phyloP scores from a whole-genome alignment of 2,329 filamentous ascomycete species.

The Annulohypoxylon truncatum region DNA sequence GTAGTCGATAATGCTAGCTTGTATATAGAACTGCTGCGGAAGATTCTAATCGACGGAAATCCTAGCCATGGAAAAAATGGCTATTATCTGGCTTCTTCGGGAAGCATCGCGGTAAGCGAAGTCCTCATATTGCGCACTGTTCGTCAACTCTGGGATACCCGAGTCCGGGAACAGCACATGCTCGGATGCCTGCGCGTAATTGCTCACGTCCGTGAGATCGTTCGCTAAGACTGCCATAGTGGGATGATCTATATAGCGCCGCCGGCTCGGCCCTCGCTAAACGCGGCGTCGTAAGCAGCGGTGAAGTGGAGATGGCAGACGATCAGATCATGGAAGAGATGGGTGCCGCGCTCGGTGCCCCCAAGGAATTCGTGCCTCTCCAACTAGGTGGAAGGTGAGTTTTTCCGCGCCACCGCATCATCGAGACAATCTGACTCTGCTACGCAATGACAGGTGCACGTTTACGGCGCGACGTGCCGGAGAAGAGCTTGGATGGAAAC shows the following conservation, averaged over 20 bases:
- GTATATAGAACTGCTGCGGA: slow-evolving; percentile 59
- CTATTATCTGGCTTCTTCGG: slow-evolving; percentile 63
- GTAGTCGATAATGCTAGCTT: slow-evolving; percentile 59
- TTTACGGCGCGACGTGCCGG: slow-evolving; percentile 56
- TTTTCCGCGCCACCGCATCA: neutral
- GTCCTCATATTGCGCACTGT: neutral
- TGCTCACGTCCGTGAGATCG: neutral
- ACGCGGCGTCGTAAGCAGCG: slow-evolving; percentile 54
- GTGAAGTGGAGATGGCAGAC: slow-evolving; percentile 52
- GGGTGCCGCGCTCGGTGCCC: slow-evolving; percentile 53
- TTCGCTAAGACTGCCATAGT: slow-evolving; percentile 43
- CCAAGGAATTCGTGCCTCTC: slow-evolving; percentile 53
- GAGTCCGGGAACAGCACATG: neutral
- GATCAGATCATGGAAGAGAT: slow-evolving; percentile 54
- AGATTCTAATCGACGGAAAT: slow-evolving; percentile 55
- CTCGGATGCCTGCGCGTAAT: neutral
- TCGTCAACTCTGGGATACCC: neutral
- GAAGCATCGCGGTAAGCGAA: slow-evolving; percentile 53
- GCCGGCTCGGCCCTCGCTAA: slow-evolving; percentile 57
- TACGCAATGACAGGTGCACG: slow-evolving; percentile 52
- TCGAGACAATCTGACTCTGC: neutral
- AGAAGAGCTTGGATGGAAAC: slow-evolving; percentile 58
- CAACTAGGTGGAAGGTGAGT: slow-evolving; percentile 58
- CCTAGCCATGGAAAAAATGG: slow-evolving; percentile 57
- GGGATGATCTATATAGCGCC: slow-evolving; percentile 62